Base-by-base conservation (phyloP, 805 yeast genomes). In the Barnettozyma sucrosica region DNA sequence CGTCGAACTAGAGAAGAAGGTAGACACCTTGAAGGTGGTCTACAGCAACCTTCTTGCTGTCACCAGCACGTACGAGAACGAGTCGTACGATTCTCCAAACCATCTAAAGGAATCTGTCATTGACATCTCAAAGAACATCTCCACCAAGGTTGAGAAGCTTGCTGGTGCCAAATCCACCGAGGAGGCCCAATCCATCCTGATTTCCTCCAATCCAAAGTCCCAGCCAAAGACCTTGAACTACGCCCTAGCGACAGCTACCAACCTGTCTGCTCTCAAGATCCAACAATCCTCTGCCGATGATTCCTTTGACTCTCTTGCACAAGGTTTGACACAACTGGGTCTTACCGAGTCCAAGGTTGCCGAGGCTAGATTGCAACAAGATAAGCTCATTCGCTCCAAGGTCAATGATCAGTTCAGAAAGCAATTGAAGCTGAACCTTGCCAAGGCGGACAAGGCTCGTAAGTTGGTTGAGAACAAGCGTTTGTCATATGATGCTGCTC, bases 61-160 rank as follows among this genome's bases (percentile, higher is more conserved):
- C 38, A 72, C 83, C 19, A 56, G 69, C 16, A 66, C 70, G 34
- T 87, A 83, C 66, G 90, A 83, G 59, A 76, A 70, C 55, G 95
- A 86, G 66, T 76, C 85, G 43, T 88, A 87, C 66, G 96, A 87
- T 66, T 87, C 87, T 64, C 96, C 96, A 9, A 77, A 80, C 47
- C 82, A 83, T 57, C 70, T 66, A 28, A 81, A 75, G 57, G 96
- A 88, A 61, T 80, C 89, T n/a, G 77, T 87, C 53, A 73, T 75
- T 43, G 90, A 84, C 52, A 75, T 85, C 50, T 81, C 89, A 45
- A 81, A 81, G 66, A 76, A 75, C 54, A 74, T 87, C 51, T 72
- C 82, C 44, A 71, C 74, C 46, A 78, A 86, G 56, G 83, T 86
- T 42, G 72, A 76, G 49, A 85, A 80, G 51, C 71, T 86, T 51